Conservation (phyloP, 805 yeast species). For the Candida ovalis region DNA sequence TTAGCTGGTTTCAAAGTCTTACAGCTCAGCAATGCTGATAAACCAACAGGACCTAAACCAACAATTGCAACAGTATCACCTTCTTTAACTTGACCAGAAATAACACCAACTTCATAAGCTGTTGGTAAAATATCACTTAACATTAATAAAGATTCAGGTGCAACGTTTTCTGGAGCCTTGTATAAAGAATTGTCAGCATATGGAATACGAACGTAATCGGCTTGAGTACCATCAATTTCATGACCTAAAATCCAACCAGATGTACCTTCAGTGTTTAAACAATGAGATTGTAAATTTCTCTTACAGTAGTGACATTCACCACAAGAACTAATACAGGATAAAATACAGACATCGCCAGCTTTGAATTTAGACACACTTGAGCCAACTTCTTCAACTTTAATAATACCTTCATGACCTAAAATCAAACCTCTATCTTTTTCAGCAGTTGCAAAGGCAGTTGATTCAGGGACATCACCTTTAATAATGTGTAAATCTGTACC, state of each 20-base stretch:
- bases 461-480: conserved; percentile 57
- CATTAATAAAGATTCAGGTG: conserved; percentile 51
- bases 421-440: conserved; percentile 24
- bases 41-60: conserved; percentile 68
- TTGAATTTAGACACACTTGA: conserved; percentile 44
- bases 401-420: conserved; percentile 64
- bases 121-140: conserved; percentile 64
- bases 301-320: conserved; percentile 54
- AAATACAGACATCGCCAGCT: conserved; percentile 55
- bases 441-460: conserved; percentile 31
- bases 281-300: conserved; percentile 56
- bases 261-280: conserved; percentile 36
- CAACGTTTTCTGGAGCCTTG: conserved; percentile 28
- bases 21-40: conserved; percentile 56
- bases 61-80: conserved; percentile 62
- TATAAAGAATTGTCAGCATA: conserved; percentile 40
- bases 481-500: conserved; percentile 63
- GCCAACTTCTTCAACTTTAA: conserved; percentile 49
- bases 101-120: conserved; percentile 63
- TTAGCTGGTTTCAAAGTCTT: conserved; percentile 50
- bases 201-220: conserved; percentile 56
- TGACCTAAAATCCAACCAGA: conserved; percentile 56
- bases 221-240: conserved; percentile 65
- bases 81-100: conserved; percentile 46
- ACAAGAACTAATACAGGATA: conserved; percentile 65